These are phyloP conservation scores for Clitopilus passeckerianus DNA, from an alignment of 768 basidiomycete genomes.

Conservation along the genomic window DNA sequence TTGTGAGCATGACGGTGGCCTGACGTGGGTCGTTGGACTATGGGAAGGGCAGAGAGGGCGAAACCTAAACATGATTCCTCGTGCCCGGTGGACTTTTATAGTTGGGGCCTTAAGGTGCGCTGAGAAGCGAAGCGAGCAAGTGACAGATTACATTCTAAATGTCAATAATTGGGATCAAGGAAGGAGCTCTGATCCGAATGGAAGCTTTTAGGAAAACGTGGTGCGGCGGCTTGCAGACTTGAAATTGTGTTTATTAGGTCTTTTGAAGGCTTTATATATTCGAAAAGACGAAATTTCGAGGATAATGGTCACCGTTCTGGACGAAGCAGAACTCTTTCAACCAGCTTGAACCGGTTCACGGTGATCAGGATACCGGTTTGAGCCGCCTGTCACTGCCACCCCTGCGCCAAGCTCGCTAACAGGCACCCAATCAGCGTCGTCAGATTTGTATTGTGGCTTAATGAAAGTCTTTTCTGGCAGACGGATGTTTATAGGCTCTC, in stretches of 20 bases:
- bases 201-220: not conserved
- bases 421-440: not conserved
- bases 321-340: not conserved
- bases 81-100: constrained; percentile 3
- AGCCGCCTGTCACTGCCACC: not conserved
- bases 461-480: no score
- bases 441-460: not conserved
- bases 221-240: not conserved
- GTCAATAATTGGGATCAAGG: not conserved
- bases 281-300: no score
- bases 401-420: not conserved
- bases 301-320: not conserved
- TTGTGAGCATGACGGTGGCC: constrained; percentile 19
- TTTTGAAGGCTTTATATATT: not conserved
- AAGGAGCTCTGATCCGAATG: not conserved
- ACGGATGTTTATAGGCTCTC: no score
- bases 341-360: not conserved
- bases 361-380: not conserved
- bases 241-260: not conserved
- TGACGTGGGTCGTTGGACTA: constrained; percentile 1
- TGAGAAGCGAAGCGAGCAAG: not conserved
- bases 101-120: not conserved
- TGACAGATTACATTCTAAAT: not conserved
- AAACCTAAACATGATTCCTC: not conserved
- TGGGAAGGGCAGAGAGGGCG: constrained; percentile 3